Base-by-base conservation (phyloP, 2,329 filamentous ascomycete species). In the Penicillium sclerotigenum region DNA sequence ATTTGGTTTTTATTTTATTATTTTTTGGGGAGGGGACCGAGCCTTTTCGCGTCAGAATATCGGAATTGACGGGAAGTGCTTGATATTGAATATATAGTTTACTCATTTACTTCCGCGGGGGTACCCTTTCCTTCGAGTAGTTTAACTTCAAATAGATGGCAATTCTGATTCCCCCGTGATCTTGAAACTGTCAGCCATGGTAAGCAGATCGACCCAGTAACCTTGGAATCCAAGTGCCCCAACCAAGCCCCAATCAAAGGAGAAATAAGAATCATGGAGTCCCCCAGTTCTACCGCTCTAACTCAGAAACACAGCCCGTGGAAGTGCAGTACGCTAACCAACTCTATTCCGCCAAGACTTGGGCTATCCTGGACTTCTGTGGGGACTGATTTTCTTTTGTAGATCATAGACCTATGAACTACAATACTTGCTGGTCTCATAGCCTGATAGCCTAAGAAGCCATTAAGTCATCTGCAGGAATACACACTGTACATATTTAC, bases 291-390 rank as follows among this genome's bases (percentile, higher is more conserved):
- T 33, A 18, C 37, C 29, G n/a, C 47, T 28, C 47, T 28, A 38
- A 38, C 8, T 29, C 34, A 40, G 47, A 57, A 58, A 50, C 50
- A 57, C 59, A 50, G 51, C 56, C 60, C 60, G 40, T 56, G 60
- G 58, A 7, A 42, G 8, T 7, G 26, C 9, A n/a, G 40, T n/a
- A 46, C 56, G 51, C 53, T 54, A 59, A 36, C 14, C 42, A 62
- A 63, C 60, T 59, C 47, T 60, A 61, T 41, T 38, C 0, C 6
- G 57, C 59, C 57, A 61, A 61, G 59, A 47, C 9, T 41, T 49
- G 31, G 52, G 60, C 29, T 42, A 63, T 58, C 28, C 48, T 61
- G 22, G 60, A 63, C 60, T 48, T 20, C 29, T 49, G 43, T 50
- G 40, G 26, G 28, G 26, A 45, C 26, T 31, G 26, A 5, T 43